Evolutionary conservation across 805 yeast species (phyloP), one percentile per base, ranked within the genome.

Genomic region (Saccharomyces eubayanus): DNA sequence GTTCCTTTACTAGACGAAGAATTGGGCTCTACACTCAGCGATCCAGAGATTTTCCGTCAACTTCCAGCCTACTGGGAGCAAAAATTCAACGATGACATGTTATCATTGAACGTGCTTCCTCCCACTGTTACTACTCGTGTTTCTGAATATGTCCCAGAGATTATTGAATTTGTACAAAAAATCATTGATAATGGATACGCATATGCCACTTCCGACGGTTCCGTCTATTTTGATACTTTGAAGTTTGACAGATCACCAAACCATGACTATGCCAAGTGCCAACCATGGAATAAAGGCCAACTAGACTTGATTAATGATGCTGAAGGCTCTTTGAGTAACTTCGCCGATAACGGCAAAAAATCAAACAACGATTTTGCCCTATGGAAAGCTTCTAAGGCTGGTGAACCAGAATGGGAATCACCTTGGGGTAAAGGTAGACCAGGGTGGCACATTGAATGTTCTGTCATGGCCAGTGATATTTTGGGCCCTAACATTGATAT

Each of bases 371-470:
- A 94, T 70, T 94, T 94, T 72, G 99, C 99, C 0, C 77, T 94
- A 36, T 94, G 99, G 99, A 94, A 94, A 69, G 82, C 91, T 0
- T 87, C 96, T 6, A 94, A 94, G 68, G 92, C 96, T 6, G 99
- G 99, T 62, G 99, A 94, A 73, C 99, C 99, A 27, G 80, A 83
- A 49, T 94, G 98, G 98, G 80, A 77, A 5, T 89, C 97, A 1
- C 91, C 92, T 28, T 94, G 98, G 98, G 99, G 99, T 28, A 77
- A 77, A 55, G 99, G 99, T 51, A 85, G 99, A 70, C 99, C 99
- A 12, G 99, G 99, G 3, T 94, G 99, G 99, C 99, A 94, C 70
- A 94, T 94, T 69, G 99, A 94, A 73, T 94, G 99, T 78, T 90
- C 97, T 8, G 99, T 94, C 21, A 94, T 94, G 99, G 98, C 98